Evolutionary conservation across 2,329 filamentous ascomycete genomes (phyloP).

Genomic region (Colletotrichum liriopes): DNA sequence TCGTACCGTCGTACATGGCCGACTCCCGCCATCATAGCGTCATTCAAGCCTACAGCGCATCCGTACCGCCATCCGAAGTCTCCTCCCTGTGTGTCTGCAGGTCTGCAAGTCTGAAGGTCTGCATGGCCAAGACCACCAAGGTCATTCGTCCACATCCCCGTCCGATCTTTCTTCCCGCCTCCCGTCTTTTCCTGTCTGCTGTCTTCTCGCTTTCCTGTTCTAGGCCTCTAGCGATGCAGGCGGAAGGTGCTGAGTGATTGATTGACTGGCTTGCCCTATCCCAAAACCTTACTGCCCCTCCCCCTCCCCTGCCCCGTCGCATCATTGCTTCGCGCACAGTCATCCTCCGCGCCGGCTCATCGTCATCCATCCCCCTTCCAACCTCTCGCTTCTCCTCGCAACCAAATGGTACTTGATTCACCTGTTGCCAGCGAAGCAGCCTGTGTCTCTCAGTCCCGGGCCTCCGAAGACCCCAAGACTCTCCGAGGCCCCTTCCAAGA

Average conservation of each 20-base stretch:
- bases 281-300: constrained; percentile 1
- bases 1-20: constrained; percentile 2
- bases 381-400: constrained; percentile 12
- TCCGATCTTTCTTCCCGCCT: constrained; percentile 31
- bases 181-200: constrained; percentile 11
- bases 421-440: constrained; percentile 3
- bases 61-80: constrained; percentile 29
- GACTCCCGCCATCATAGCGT: constrained; percentile 39
- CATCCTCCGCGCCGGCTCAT: constrained; percentile 2
- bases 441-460: neutral
- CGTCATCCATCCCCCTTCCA: constrained; percentile 29
- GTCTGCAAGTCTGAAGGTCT: constrained; percentile 10
- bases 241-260: neutral
- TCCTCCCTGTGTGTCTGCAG: neutral
- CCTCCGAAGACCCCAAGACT: constrained; percentile 29
- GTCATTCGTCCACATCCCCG: neutral
- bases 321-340: neutral
- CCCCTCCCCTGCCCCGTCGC: neutral
- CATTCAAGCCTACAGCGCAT: constrained; percentile 13
- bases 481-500: constrained; percentile 7
- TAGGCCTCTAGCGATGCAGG: neutral
- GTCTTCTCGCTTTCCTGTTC: constrained; percentile 8
- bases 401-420: neutral
- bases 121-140: constrained; percentile 10
- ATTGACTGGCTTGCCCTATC: neutral